Evolutionary conservation across 2,329 filamentous ascomycete genomes (phyloP).

Genomic region (Aspergillus tamarii): DNA sequence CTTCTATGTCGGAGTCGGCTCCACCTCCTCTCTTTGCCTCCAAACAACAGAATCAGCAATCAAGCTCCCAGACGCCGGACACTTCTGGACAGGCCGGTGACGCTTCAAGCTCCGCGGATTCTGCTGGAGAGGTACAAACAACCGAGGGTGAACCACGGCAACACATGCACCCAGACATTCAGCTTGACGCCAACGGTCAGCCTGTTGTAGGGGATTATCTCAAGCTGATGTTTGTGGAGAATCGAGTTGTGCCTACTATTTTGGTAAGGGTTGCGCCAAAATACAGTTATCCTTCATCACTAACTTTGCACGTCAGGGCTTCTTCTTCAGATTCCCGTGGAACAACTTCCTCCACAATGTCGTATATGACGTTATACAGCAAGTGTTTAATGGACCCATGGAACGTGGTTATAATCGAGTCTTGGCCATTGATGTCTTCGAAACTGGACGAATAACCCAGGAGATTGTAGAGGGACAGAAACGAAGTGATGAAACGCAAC

Average conservation of each 20-base stretch:
- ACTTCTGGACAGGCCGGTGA: conserved; percentile 24
- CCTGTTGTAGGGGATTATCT: conserved; percentile 92
- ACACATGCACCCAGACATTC: conserved; percentile 48
- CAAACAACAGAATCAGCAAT: conserved; percentile 34
- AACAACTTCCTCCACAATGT: conserved; percentile 99
- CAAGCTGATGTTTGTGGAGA: conserved; percentile 95
- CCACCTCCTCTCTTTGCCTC: conserved; percentile 68
- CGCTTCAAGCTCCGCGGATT: conserved; percentile 16
- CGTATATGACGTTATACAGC: conserved; percentile 97
- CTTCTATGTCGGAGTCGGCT: conserved; percentile 67
- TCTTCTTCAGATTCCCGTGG: conserved; percentile 99
- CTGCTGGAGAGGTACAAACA: conserved; percentile 24
- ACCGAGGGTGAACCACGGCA: conserved; percentile 29
- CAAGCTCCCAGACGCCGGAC: conserved; percentile 23
- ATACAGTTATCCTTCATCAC: conserved; percentile 1
- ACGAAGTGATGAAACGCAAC: conserved; percentile 82
- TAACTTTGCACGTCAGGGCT: conserved; percentile 63
- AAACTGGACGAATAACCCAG: conserved; percentile 84
- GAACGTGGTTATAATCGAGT: conserved; percentile 90
- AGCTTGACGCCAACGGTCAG: conserved; percentile 63
- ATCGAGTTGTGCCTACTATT: conserved; percentile 93
- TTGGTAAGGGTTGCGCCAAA: conserved; percentile 63
- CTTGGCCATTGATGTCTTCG: conserved; percentile 89
- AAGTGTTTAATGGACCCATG: conserved; percentile 98
- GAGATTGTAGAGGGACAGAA: conserved; percentile 90